Evolutionary conservation across 2,329 filamentous ascomycete genomes (phyloP), one percentile per base, ranked within the genome.

Genomic region (Penicillium olsonii): DNA sequence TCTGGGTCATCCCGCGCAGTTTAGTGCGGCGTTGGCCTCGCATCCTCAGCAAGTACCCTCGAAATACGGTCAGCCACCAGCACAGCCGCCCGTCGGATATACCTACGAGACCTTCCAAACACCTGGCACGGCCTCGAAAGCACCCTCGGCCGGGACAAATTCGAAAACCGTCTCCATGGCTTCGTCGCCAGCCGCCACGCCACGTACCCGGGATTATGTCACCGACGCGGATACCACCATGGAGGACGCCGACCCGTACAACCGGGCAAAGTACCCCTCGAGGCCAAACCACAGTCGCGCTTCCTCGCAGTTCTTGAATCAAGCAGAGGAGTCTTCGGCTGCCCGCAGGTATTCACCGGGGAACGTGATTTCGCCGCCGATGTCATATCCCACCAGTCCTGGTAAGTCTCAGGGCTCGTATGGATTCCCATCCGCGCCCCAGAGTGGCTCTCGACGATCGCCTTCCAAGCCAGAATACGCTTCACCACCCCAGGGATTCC

Each of bases 331-430:
- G 51, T 94, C 90, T 37, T 81, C 89, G 42, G 90, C 90, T 49
- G 89, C 91, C 52, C 89, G 95, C 70, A 85, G 92, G 67, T 97
- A 97, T 74, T 97, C 92, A 39, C 94, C 92, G 56, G 96, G 96
- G 92, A 92, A 96, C 69, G 83, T 84, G 14, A 77, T 95, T 53
- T 90, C 91, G 53, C 89, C 91, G 34, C 84, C 87, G 27, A 87
- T 88, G 48, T 85, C 90, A 27, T 95, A 95, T 74, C 81, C 83
- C 67, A 80, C 75, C 74, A 88, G 77, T 68, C 83, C 78, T 54
- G 83, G 76, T 67, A 77, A 78, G 68, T 59, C 79, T 60, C 75
- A 76, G 52, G 72, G 71, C 62, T 64, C 74, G 24, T 80, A 80
- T 59, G 71, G 71, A 39, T 79, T 81, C 75, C 87, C 76, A 77